A percentile compares a stretch with the other conserved stretches of the same genome.
These are phyloP conservation scores for Ustilago shanxiensis DNA, from an alignment of 1,284 basidiomycete genomes.

Conservation along the genomic window DNA sequence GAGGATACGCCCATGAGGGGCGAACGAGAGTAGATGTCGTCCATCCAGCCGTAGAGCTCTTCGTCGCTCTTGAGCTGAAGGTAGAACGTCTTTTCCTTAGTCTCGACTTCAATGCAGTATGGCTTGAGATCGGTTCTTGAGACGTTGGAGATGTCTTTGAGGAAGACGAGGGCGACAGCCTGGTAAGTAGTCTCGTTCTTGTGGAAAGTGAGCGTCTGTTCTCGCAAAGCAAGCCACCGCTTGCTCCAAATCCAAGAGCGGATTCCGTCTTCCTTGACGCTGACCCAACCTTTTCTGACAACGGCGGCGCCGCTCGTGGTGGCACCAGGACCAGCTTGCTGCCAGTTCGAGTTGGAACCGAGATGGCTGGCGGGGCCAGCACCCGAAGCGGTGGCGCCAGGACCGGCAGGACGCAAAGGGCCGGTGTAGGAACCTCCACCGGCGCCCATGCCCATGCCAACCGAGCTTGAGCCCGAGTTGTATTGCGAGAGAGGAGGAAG, in stretches of 20 bases:
- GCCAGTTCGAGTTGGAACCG: conserved; percentile 41
- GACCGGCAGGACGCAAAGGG: conserved; percentile 60
- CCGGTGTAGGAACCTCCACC: conserved; percentile 65
- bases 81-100: conserved; percentile 81
- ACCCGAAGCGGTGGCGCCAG: conserved; percentile 41
- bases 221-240: conserved; percentile 88
- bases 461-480: conserved; percentile 32
- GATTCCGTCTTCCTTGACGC: conserved; percentile 70
- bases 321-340: conserved; percentile 48
- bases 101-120: conserved; percentile 83
- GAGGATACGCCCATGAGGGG: conserved; percentile 92
- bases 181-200: conserved; percentile 85
- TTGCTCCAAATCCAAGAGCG: conserved; percentile 91
- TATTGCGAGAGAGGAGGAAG: conserved; percentile 59
- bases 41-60: conserved; percentile 95
- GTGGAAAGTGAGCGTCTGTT: conserved; percentile 84
- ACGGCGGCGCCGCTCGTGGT: conserved; percentile 56
- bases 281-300: conserved; percentile 67
- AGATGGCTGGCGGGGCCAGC: conserved; percentile 35
- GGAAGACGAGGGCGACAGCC: conserved; percentile 77
- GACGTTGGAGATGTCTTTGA: conserved; percentile 86
- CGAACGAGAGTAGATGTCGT: conserved; percentile 92
- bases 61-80: conserved; percentile 92
- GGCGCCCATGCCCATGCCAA: conserved; percentile 40
- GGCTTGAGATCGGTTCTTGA: conserved; percentile 92